A percentile compares a stretch with the other conserved stretches of the same genome.
Evolutionary conservation across 345 rosid genomes (phyloP).

Genomic region (Microthlaspi erraticum): DNA sequence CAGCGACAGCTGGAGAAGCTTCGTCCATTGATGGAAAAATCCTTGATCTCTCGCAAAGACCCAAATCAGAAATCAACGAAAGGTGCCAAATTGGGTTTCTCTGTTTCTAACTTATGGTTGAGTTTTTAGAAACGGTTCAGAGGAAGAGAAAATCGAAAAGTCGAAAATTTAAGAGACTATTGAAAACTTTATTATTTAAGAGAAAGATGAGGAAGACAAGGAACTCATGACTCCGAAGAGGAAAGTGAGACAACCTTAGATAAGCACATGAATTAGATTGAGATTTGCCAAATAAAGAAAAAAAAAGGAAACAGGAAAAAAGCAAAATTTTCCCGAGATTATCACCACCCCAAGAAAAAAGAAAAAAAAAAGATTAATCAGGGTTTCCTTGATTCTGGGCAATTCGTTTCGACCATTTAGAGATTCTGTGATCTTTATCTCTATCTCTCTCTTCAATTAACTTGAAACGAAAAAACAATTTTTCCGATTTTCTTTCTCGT

Average conservation of each 20-base stretch:
- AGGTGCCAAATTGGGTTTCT: neutral
- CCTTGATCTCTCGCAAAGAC: neutral
- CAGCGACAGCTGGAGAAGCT: conserved; percentile 50
- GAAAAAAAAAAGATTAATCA: conserved; percentile 13
- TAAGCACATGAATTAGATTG: conserved; percentile 40
- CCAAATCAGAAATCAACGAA: conserved; percentile 23
- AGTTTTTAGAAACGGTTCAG: neutral
- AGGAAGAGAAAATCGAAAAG: conserved; percentile 12
- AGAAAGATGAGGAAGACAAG: conserved; percentile 47
- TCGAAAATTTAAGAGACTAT: conserved; percentile 22
- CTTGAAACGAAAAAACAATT: conserved; percentile 25
- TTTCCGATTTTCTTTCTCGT: neutral
- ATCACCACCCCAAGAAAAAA: conserved; percentile 39
- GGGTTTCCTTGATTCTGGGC: conserved; percentile 55
- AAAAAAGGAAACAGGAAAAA: neutral
- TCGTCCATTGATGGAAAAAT: conserved; percentile 51
- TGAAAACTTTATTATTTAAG: conserved; percentile 35
- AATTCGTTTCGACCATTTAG: conserved; percentile 55
- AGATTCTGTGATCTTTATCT: conserved; percentile 31
- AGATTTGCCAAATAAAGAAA: conserved; percentile 41
- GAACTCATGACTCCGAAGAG: conserved; percentile 42
- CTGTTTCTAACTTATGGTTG: neutral
- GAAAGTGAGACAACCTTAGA: conserved; percentile 45
- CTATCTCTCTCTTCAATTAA: conserved; percentile 37
- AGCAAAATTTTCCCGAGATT: conserved; percentile 22